A percentile compares a stretch with the other conserved stretches of the same genome.
Conservation (phyloP, 2,329 filamentous ascomycete species). For the Orbilia blumenaviensis region DNA sequence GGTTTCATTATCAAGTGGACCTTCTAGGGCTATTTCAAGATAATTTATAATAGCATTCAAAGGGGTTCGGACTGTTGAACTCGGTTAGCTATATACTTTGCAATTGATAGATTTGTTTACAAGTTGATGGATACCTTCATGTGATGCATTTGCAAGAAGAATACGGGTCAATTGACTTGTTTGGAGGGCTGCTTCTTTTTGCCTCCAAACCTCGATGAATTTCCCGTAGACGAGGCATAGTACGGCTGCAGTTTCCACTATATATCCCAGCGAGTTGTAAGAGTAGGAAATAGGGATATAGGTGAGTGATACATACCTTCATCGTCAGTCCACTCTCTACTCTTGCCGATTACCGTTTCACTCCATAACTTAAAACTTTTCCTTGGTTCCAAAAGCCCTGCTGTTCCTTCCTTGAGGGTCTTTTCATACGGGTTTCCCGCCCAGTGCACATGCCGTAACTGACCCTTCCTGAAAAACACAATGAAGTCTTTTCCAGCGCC, state of each 20-base stretch:
- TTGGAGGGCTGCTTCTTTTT: conserved; percentile 85
- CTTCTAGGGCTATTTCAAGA: conserved; percentile 87
- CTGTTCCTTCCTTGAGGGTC: conserved; percentile 74
- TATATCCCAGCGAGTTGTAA: background rate
- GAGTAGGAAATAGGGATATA: background rate
- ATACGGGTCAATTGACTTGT: conserved; percentile 81
- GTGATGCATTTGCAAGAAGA: conserved; percentile 84
- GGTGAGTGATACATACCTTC: conserved; percentile 63
- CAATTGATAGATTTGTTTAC: background rate
- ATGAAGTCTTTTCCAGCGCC: conserved; percentile 83
- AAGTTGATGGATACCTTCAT: conserved; percentile 68
- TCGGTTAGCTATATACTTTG: background rate
- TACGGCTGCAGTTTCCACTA: conserved; percentile 83
- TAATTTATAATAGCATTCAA: conserved; percentile 96
- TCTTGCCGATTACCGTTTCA: conserved; percentile 82
- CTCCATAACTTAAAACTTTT: conserved; percentile 83
- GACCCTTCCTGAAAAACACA: conserved; percentile 84
- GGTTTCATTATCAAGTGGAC: conserved; percentile 79
- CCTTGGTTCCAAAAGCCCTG: conserved; percentile 77
- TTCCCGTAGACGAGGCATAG: conserved; percentile 86
- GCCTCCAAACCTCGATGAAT: conserved; percentile 92
- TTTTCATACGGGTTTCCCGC: conserved; percentile 88
- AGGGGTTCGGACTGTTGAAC: conserved; percentile 74
- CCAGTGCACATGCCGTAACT: conserved; percentile 82
- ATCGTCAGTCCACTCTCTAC: conserved; percentile 86